Evolutionary conservation across 2,329 filamentous ascomycete species (phyloP).

Genomic region (Triangularia setosa): DNA sequence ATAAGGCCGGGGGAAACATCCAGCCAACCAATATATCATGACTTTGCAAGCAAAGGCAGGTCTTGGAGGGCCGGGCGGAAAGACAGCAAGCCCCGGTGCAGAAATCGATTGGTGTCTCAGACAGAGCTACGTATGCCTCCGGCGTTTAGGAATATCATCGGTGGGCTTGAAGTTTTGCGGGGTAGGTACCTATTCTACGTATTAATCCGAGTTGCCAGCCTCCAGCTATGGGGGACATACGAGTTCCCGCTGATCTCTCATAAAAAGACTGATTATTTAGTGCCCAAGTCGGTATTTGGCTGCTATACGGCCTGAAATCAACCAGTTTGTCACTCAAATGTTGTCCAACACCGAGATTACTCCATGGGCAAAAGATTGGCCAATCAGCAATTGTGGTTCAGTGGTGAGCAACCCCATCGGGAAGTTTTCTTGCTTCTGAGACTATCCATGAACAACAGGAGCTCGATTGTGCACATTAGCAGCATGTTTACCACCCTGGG

Average conservation of each 20-base stretch:
- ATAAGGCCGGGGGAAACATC: not conserved
- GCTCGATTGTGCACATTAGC: no score
- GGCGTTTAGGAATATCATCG: not conserved
- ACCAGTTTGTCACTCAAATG: not conserved
- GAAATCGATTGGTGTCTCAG: not conserved
- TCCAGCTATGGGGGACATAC: not conserved
- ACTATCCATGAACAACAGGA: not conserved
- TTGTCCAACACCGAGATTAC: not conserved
- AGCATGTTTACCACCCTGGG: no score
- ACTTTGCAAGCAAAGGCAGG: not conserved
- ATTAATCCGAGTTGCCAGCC: no score
- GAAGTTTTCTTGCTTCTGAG: not conserved
- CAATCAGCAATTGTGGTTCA: not conserved
- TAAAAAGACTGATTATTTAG: not conserved
- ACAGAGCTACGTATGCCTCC: not conserved
- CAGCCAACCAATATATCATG: not conserved
- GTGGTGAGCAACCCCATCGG: not conserved
- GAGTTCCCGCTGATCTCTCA: not conserved
- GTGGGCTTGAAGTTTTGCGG: no score
- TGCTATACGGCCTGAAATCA: not conserved
- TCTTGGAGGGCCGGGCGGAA: not conserved
- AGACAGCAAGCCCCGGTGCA: not conserved
- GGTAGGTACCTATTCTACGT: no score
- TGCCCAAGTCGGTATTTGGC: not conserved
- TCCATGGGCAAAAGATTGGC: not conserved